phyloP scores from a whole-genome alignment of 2,329 filamentous ascomycete genomes.

The Biscogniauxia marginata region DNA sequence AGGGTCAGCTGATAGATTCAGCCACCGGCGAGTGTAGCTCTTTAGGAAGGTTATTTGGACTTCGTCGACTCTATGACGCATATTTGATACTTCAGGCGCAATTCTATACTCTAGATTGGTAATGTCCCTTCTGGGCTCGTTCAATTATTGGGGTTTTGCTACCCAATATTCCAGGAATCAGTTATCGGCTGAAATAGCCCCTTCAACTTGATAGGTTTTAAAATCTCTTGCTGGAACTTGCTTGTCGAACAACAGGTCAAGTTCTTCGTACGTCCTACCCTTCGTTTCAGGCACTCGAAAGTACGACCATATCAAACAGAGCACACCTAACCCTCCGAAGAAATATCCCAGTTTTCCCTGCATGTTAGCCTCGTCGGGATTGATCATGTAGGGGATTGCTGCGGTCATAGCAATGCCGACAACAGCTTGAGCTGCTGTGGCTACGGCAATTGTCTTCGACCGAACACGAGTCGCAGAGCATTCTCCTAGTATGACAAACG shows the following conservation, averaged over 20 bases:
- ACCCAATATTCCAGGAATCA: neutral
- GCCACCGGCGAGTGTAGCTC: neutral
- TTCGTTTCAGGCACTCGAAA: conserved; percentile 34
- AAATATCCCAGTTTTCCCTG: conserved; percentile 43
- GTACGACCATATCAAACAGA: conserved; percentile 39
- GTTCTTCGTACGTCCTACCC: conserved; percentile 33
- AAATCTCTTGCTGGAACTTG: conserved; percentile 32
- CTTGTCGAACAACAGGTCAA: conserved; percentile 33
- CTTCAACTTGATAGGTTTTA: conserved; percentile 29
- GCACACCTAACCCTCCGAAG: conserved; percentile 37
- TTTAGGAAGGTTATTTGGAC: neutral
- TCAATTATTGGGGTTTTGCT: neutral
- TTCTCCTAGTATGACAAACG: conserved; percentile 57
- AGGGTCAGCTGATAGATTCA: neutral
- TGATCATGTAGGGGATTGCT: conserved; percentile 45
- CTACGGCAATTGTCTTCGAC: conserved; percentile 45
- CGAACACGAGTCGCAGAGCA: conserved; percentile 43
- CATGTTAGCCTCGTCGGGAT: conserved; percentile 42
- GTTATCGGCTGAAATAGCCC: conserved; percentile 8
- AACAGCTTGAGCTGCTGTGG: conserved; percentile 41
- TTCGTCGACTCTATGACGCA: neutral
- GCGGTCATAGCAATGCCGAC: conserved; percentile 43
- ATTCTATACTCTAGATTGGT: neutral
- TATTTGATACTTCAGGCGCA: neutral
- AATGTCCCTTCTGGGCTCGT: neutral